A percentile compares a stretch with the other conserved stretches of the same genome.
These are phyloP conservation scores for Candida berthetii DNA, from an alignment of 805 yeast genomes.

Conservation along the genomic window DNA sequence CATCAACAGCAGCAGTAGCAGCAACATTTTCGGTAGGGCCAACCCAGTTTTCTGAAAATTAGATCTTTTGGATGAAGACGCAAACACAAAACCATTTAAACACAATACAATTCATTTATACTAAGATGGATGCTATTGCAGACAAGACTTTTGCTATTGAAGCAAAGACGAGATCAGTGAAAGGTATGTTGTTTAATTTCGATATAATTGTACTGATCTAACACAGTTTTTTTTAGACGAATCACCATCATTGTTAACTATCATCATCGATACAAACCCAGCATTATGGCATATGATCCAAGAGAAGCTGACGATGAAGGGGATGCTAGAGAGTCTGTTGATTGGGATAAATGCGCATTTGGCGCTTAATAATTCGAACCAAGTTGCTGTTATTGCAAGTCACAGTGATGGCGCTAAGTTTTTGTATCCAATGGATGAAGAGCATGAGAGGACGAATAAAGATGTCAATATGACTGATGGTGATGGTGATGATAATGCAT, in stretches of 20 bases:
- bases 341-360: conserved; percentile 85
- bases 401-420: conserved; percentile 65
- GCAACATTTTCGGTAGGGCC: neutral
- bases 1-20: conserved; percentile 5
- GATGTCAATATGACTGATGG: neutral
- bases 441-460: conserved; percentile 1
- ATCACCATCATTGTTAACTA: conserved; percentile 71
- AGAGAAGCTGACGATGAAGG: conserved; percentile 23
- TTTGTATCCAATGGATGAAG: conserved; percentile 49
- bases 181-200: conserved; percentile 22
- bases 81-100: no score
- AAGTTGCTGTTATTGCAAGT: conserved; percentile 75
- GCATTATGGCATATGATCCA: conserved; percentile 32
- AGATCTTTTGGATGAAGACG: no score
- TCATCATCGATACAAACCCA: conserved; percentile 76
- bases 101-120: no score
- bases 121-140: conserved; percentile 71
- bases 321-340: conserved; percentile 52
- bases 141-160: conserved; percentile 42
- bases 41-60: neutral
- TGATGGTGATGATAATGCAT: neutral
- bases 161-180: conserved; percentile 17
- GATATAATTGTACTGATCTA: no score
- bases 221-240: conserved; percentile 36
- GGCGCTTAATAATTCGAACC: conserved; percentile 77